These are phyloP conservation scores for Paramecium sexaurelia DNA, from an alignment of 73 alveolate species.

Conservation along the genomic window DNA sequence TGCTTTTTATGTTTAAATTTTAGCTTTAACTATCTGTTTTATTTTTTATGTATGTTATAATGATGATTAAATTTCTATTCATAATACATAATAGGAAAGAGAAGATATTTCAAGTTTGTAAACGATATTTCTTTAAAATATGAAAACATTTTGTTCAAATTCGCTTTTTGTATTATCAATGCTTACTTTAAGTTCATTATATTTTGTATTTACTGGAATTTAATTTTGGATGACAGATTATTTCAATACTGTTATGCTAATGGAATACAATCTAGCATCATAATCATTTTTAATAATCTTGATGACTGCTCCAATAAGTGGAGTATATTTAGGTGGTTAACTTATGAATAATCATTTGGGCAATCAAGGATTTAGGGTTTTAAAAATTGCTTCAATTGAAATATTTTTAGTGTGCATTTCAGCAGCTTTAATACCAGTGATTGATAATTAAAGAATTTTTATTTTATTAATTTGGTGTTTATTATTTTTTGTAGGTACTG, in stretches of 20 bases:
- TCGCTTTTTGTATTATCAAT: conserved; percentile 36
- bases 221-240: conserved; percentile 96
- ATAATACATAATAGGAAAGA: neutral
- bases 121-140: neutral
- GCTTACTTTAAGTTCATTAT: conserved; percentile 85
- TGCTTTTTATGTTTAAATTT: conserved; percentile 35
- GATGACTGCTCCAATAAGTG: conserved; percentile 91
- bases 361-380: conserved; percentile 81
- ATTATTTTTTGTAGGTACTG: conserved; percentile 89
- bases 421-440: conserved; percentile 79
- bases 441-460: conserved; percentile 62
- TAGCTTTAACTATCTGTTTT: neutral
- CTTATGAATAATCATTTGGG: conserved; percentile 83
- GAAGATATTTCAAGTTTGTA: neutral
- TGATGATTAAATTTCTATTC: neutral
- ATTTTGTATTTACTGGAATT: conserved; percentile 92
- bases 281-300: conserved; percentile 77
- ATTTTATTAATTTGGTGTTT: conserved; percentile 83
- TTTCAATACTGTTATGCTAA: conserved; percentile 77
- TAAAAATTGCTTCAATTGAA: conserved; percentile 70
- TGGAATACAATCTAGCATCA: conserved; percentile 73
- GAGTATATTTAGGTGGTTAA: conserved; percentile 89
- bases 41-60: neutral
- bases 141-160: conserved; percentile 13
- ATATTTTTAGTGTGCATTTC: conserved; percentile 76